Percentiles rank a stretch among this genome's conserved stretches.
These are phyloP conservation scores for Solidago caesia DNA, from an alignment of 129 eudicot genomes.

Conservation along the genomic window DNA sequence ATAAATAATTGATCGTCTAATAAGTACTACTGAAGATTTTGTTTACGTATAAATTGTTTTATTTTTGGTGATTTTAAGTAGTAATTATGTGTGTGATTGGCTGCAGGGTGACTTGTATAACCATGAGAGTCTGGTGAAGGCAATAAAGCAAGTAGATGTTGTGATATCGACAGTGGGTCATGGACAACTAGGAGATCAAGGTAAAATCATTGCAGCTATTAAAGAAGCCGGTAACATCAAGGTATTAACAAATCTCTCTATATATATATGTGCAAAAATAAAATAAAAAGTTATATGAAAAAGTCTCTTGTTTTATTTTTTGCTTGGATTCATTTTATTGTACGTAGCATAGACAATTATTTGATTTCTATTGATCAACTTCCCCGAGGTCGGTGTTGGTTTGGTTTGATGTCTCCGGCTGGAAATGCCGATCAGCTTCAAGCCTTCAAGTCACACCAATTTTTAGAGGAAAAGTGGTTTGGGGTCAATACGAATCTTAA, in stretches of 20 bases:
- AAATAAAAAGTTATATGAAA: too few relatives aligned
- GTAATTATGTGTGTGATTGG: not conserved
- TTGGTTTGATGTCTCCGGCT: too few relatives aligned
- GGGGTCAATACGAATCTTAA: too few relatives aligned
- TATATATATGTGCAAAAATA: too few relatives aligned
- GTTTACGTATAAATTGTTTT: not conserved
- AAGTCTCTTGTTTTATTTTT: too few relatives aligned
- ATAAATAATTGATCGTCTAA: not conserved
- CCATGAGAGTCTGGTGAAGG: constrained; percentile 47
- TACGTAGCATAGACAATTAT: too few relatives aligned
- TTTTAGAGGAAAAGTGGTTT: too few relatives aligned
- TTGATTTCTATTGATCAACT: too few relatives aligned
- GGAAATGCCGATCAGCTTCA: too few relatives aligned
- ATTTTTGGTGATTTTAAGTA: not conserved
- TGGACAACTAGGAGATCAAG: constrained; percentile 36
- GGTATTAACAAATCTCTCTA: constrained; percentile 6
- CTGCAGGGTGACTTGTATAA: constrained; percentile 45
- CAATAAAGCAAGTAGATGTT: constrained; percentile 49
- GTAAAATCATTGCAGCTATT: constrained; percentile 42
- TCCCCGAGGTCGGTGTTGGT: too few relatives aligned
- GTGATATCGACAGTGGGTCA: constrained; percentile 46
- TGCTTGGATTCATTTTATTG: too few relatives aligned
- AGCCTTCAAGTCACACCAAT: too few relatives aligned
- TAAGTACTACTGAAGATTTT: not conserved
- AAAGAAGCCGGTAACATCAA: constrained; percentile 58